phyloP scores from a whole-genome alignment of 1,139 yeast species.

The Sugiyamaella paludigena region DNA sequence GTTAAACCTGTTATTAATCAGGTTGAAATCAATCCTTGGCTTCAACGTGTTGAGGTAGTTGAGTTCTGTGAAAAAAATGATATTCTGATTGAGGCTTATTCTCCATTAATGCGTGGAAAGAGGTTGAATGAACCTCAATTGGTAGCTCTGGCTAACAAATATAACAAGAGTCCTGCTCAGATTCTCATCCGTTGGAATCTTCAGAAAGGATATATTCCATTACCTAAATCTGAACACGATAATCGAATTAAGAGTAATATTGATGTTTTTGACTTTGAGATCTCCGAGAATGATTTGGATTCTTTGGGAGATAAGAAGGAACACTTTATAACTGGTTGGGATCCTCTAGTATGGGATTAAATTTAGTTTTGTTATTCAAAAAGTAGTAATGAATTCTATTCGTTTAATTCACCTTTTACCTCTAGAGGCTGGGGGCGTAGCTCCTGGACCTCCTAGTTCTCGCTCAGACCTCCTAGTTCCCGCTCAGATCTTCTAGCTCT shows the following conservation, averaged over 20 bases:
- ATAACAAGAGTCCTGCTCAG: constrained; percentile 44
- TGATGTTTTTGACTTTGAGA: constrained; percentile 47
- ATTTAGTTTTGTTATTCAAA: not conserved
- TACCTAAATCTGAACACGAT: constrained; percentile 73
- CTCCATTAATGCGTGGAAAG: constrained; percentile 57
- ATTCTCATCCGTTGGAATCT: constrained; percentile 46
- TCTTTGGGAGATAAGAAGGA: constrained; percentile 10
- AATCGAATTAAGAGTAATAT: constrained; percentile 51
- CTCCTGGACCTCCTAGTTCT: not conserved
- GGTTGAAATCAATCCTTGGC: constrained; percentile 86
- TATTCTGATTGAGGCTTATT: constrained; percentile 73
- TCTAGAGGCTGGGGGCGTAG: not conserved
- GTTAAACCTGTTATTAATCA: constrained; percentile 52
- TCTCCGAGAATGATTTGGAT: constrained; percentile 20
- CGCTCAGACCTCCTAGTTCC: no score
- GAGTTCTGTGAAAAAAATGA: constrained; percentile 58
- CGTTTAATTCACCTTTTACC: no score
- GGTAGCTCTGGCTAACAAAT: constrained; percentile 31
- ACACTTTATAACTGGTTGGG: constrained; percentile 15
- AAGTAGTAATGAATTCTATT: no score
- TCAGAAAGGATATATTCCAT: constrained; percentile 32
- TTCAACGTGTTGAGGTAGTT: constrained; percentile 66
- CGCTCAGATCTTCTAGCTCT: no score
- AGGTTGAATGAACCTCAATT: constrained; percentile 23
- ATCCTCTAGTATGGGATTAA: constrained; percentile 13